Conservation (phyloP, 306 rosid species). For the Coriaria nepalensis region DNA sequence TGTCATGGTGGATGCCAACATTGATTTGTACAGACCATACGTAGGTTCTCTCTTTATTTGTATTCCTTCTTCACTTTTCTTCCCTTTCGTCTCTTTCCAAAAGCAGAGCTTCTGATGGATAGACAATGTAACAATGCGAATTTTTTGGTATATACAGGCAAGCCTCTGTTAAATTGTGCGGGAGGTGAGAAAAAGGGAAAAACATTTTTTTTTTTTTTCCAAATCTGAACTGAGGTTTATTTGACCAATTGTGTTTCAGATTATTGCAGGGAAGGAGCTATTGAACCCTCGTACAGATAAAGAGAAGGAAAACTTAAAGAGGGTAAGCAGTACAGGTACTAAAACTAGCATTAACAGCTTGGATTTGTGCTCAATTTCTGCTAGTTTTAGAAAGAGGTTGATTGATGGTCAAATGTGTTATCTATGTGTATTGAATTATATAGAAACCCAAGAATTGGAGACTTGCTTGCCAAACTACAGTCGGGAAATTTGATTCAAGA, state of each 20-base stretch:
- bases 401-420: not conserved
- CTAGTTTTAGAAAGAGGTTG: no score
- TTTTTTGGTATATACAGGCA: conserved; percentile 24
- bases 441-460: conserved; percentile 97
- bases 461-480: conserved; percentile 87
- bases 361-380: no score
- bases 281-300: conserved; percentile 64
- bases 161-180: conserved; percentile 57
- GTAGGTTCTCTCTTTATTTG: conserved; percentile 23
- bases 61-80: not conserved
- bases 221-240: not conserved
- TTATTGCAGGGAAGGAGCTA: conserved; percentile 65
- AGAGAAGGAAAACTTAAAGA: conserved; percentile 63
- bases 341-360: no score
- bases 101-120: no score
- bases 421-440: not conserved
- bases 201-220: not conserved
- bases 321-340: conserved; percentile 22
- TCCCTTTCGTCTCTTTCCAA: not conserved
- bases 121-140: not conserved
- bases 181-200: conserved; percentile 66
- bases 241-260: conserved; percentile 22
- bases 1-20: conserved; percentile 61
- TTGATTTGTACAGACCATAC: conserved; percentile 81
- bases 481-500: conserved; percentile 55